Evolutionary conservation across 2,329 filamentous ascomycete species (phyloP), one percentile per base, ranked within the genome.

Genomic region (Fusarium drepaniforme): DNA sequence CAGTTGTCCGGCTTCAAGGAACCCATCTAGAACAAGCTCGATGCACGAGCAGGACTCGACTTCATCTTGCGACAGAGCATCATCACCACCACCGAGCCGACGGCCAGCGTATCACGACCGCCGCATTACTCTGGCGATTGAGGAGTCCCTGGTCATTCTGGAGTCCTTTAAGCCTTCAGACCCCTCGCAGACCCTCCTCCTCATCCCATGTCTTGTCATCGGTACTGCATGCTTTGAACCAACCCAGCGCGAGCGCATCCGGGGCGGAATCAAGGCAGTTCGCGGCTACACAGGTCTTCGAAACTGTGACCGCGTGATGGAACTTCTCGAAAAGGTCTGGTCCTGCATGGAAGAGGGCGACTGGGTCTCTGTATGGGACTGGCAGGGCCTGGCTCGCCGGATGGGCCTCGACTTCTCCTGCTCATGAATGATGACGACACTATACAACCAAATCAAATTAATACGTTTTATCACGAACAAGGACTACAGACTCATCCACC

Each of bases 311-410:
- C 85, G 87, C 15, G 88, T 88, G 4, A 72, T 83, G 18, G 83
- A 89, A 69, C 80, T 92, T 1, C 84, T 92, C 15, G 88, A 90
- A 73, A 87, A 89, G 74, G 84, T 92, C 4, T 92, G 90, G 90
- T 81, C 84, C 25, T 83, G 89, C 25, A 92, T 92, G 89, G 88
- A 88, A 30, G 80, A 81, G 12, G 89, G 87, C 23, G 88, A 92
- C 60, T 91, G 89, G 87, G 76, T 84, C 30, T 85, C 85, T 21
- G 89, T 89, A 9, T 93, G 91, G 91, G 91, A 93, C 79, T 92
- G 90, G 90, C 90, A 92, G 71, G 83, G 84, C 5, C 85, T 92
- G 33, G 90, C 90, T 1, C 82, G 84, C 64, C 78, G 83, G 9
- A 86, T 91, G 81, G 85, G 84, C 0, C 84, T 91, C 40, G 88